Evolutionary conservation across 179 eudicot species (phyloP).

Genomic region (Nepenthes alata): DNA sequence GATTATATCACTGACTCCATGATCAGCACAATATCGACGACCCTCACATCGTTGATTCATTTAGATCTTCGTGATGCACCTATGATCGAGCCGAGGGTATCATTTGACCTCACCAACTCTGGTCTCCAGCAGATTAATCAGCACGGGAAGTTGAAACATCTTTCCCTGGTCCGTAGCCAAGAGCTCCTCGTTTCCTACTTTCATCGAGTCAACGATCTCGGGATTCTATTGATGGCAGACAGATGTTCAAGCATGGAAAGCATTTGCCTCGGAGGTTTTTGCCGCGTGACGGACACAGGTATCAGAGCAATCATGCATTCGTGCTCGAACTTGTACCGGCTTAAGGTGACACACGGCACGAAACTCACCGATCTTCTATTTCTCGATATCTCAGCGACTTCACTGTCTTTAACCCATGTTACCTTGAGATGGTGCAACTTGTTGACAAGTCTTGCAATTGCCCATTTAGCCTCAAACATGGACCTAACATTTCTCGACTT

Average conservation of each 20-base stretch:
- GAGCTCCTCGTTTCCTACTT: conserved; percentile 60
- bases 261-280: conserved; percentile 88
- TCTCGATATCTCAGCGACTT: conserved; percentile 79
- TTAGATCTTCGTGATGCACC: conserved; percentile 96
- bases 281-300: conserved; percentile 87
- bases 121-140: conserved; percentile 76
- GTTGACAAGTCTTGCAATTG: conserved; percentile 56
- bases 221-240: conserved; percentile 86
- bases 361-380: conserved; percentile 83
- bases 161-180: conserved; percentile 77
- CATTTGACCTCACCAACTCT: conserved; percentile 70
- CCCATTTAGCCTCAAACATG: conserved; percentile 48
- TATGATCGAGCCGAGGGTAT: conserved; percentile 57
- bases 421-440: conserved; percentile 89
- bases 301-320: conserved; percentile 79
- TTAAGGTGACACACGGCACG: conserved; percentile 63
- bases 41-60: conserved; percentile 54
- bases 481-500: conserved; percentile 69
- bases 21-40: conserved; percentile 58
- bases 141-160: conserved; percentile 76
- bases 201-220: conserved; percentile 77
- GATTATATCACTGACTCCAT: conserved; percentile 88
- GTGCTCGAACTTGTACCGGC: conserved; percentile 58
- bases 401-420: conserved; percentile 69
- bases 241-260: conserved; percentile 79